These are phyloP conservation scores for Xylariaceae sp. DNA, from an alignment of 2,329 filamentous ascomycete genomes.

Conservation along the genomic window DNA sequence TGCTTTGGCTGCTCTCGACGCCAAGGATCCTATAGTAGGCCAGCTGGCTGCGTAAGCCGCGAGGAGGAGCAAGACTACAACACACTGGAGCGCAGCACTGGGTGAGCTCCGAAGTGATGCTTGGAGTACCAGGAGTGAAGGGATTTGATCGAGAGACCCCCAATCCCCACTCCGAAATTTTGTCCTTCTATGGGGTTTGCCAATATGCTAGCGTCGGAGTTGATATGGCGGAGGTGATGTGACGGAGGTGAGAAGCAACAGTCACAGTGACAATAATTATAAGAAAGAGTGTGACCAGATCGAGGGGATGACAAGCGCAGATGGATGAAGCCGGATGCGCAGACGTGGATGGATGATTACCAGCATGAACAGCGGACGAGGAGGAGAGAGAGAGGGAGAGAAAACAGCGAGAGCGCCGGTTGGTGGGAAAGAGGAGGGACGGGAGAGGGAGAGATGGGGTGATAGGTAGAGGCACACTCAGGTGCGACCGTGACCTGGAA, in stretches of 20 bases:
- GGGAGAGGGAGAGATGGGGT: neutral
- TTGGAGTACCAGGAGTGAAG: neutral
- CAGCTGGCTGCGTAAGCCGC: constrained; percentile 6
- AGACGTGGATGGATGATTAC: neutral
- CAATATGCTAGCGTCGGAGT: neutral
- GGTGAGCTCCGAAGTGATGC: neutral
- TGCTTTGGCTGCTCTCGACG: neutral
- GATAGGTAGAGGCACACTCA: neutral
- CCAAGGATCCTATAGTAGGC: constrained; percentile 5
- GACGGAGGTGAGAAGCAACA: neutral
- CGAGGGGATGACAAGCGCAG: neutral
- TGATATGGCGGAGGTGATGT: neutral
- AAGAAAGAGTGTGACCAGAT: neutral
- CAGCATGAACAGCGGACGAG: neutral
- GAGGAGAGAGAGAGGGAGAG: neutral
- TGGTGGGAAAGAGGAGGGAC: constrained; percentile 2
- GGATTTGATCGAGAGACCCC: neutral
- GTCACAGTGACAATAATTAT: neutral
- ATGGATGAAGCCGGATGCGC: neutral
- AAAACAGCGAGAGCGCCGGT: neutral
- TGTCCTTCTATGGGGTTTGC: neutral
- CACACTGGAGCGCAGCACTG: neutral
- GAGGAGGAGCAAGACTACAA: neutral
- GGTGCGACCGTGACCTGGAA: neutral
- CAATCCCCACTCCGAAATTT: neutral